These are phyloP conservation scores for Parastagonospora avenae DNA, from an alignment of 2,329 filamentous ascomycete species.

Conservation along the genomic window DNA sequence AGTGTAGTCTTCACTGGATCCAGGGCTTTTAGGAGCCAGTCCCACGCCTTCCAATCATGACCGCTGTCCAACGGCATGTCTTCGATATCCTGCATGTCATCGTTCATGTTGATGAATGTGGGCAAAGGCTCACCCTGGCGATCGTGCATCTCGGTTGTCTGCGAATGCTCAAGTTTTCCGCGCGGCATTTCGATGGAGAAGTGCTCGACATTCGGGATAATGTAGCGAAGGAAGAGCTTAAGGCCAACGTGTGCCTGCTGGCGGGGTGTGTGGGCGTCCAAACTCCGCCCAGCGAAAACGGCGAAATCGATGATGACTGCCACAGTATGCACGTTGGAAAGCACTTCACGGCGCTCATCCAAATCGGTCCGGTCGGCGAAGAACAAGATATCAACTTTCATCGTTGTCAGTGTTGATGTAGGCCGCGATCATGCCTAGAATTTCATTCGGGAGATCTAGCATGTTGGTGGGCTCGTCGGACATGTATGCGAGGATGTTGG, in stretches of 20 bases:
- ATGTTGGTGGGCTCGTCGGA: too few species aligned
- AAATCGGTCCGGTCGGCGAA: neutral
- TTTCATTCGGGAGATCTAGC: too few species aligned
- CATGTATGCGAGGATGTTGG: too few species aligned
- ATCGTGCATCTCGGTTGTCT: neutral
- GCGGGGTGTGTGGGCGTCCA: neutral
- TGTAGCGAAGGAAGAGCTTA: neutral
- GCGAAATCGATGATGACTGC: neutral
- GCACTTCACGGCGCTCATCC: neutral
- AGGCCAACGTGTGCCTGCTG: too few species aligned
- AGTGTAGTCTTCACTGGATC: neutral
- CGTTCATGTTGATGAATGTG: too few species aligned
- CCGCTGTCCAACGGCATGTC: neutral
- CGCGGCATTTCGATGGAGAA: neutral
- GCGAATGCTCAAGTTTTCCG: neutral
- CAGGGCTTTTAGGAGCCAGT: neutral
- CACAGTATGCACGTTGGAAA: neutral
- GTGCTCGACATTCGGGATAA: neutral
- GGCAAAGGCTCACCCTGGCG: too few species aligned
- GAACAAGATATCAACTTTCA: neutral
- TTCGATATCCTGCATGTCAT: neutral
- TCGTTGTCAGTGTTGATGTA: neutral
- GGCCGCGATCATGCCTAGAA: too few species aligned
- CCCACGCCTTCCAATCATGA: neutral
- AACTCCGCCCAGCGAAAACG: neutral